Conservation (phyloP, 805 yeast genomes). For the Candida awuae region DNA sequence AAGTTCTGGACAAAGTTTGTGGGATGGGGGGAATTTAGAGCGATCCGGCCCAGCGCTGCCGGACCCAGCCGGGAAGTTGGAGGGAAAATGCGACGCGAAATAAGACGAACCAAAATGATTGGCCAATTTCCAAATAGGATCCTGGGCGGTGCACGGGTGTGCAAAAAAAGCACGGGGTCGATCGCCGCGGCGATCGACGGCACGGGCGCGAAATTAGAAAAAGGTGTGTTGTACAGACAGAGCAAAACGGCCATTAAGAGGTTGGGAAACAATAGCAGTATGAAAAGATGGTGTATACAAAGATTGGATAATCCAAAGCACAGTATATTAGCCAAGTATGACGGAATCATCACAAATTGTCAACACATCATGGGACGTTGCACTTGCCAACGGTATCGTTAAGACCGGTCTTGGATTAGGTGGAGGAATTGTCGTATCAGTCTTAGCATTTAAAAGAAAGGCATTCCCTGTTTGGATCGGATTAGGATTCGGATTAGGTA, state of each 20-base stretch:
- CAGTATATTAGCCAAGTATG: no score
- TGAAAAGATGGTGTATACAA: no score
- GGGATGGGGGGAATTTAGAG: no score
- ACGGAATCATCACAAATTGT: conserved; percentile 24
- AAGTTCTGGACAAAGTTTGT: no score
- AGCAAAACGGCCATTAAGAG: no score
- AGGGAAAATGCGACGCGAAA: no score
- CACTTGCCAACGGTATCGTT: conserved; percentile 85
- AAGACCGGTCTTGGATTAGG: conserved; percentile 96
- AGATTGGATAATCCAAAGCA: no score
- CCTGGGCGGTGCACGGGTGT: neutral
- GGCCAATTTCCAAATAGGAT: no score
- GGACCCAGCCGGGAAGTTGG: no score
- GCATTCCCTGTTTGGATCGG: conserved; percentile 98
- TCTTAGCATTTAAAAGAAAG: conserved; percentile 84
- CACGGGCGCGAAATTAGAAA: neutral
- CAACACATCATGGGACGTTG: conserved; percentile 76
- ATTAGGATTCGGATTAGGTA: conserved; percentile 93
- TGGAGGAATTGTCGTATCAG: conserved; percentile 90
- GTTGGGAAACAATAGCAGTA: no score
- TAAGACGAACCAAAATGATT: no score
- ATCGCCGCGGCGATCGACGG: neutral
- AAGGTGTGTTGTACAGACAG: neutral
- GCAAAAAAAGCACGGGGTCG: neutral
- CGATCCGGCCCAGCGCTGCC: no score